These are phyloP conservation scores for Penicillium maclennaniae DNA, from an alignment of 495 filamentous ascomycete genomes.

Conservation along the genomic window DNA sequence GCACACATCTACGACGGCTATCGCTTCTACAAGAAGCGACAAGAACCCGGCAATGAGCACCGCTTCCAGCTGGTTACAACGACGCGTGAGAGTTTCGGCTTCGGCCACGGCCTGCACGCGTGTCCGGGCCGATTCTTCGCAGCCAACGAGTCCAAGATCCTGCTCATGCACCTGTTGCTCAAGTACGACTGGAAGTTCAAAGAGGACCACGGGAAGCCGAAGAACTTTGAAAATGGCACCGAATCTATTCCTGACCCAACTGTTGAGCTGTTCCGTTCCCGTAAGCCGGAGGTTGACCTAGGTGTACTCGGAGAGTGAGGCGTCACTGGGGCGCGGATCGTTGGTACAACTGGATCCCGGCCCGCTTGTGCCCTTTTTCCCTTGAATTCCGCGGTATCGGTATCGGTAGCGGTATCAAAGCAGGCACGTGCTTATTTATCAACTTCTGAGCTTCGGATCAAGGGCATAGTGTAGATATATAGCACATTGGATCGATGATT, in stretches of 20 bases:
- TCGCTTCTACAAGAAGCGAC: slow-evolving; percentile 44
- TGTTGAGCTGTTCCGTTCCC: slow-evolving; percentile 28
- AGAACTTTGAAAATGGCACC: slow-evolving; percentile 23
- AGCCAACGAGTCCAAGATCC: slow-evolving; percentile 45
- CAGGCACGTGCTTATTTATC: not conserved
- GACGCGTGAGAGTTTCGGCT: slow-evolving; percentile 38
- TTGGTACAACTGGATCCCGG: not conserved
- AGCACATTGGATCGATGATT: not conserved
- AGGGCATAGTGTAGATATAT: too few relatives aligned
- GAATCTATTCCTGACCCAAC: slow-evolving; percentile 29
- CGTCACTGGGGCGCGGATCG: not conserved
- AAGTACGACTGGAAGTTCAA: slow-evolving; percentile 53
- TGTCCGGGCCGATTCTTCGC: slow-evolving; percentile 56
- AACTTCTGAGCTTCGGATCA: too few relatives aligned
- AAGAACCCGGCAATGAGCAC: slow-evolving; percentile 41
- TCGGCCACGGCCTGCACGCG: slow-evolving; percentile 51
- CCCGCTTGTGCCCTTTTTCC: not conserved
- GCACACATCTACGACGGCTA: slow-evolving; percentile 43
- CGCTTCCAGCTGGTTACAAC: slow-evolving; percentile 44
- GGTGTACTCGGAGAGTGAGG: slow-evolving; percentile 19
- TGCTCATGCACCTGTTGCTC: slow-evolving; percentile 42
- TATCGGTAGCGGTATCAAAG: too few relatives aligned
- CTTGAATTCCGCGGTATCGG: not conserved
- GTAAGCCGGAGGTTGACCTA: slow-evolving; percentile 29
- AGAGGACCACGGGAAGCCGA: slow-evolving; percentile 18